These are phyloP conservation scores for Acacia acuminata DNA, from an alignment of 306 rosid species.

Conservation along the genomic window DNA sequence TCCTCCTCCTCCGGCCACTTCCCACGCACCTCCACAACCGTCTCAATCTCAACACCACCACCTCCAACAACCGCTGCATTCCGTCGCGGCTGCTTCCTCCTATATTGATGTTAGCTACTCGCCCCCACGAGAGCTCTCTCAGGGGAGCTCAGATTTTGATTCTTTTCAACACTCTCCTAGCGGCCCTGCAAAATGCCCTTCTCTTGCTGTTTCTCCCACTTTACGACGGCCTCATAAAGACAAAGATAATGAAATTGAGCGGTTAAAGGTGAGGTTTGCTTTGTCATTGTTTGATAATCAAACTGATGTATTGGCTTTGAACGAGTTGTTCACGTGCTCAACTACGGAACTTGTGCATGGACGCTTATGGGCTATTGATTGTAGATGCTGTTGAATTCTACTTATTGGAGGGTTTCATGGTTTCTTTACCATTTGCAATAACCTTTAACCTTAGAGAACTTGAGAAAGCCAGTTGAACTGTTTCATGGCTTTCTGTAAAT, in stretches of 20 bases:
- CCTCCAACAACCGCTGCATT: conserved; percentile 26
- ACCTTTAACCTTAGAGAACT: background rate
- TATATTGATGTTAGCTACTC: conserved; percentile 39
- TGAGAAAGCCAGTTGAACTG: background rate
- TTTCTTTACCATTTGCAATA: background rate
- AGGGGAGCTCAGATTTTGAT: conserved; percentile 33
- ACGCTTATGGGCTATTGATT: background rate
- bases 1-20: background rate
- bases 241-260: conserved; percentile 52
- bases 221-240: conserved; percentile 22
- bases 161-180: conserved; percentile 24
- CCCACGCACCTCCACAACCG: conserved; percentile 6
- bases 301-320: background rate
- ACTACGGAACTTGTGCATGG: conserved; percentile 1
- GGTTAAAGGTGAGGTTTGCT: conserved; percentile 56
- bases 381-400: background rate
- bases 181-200: conserved; percentile 29
- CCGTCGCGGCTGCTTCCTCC: background rate
- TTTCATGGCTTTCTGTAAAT: background rate
- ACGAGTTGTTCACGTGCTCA: background rate
- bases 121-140: conserved; percentile 89
- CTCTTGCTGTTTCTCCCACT: conserved; percentile 33
- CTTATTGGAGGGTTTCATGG: background rate
- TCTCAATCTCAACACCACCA: conserved; percentile 21
- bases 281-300: background rate